Evolutionary conservation across 306 rosid species (phyloP).

Genomic region (Pterocarpus santalinus): DNA sequence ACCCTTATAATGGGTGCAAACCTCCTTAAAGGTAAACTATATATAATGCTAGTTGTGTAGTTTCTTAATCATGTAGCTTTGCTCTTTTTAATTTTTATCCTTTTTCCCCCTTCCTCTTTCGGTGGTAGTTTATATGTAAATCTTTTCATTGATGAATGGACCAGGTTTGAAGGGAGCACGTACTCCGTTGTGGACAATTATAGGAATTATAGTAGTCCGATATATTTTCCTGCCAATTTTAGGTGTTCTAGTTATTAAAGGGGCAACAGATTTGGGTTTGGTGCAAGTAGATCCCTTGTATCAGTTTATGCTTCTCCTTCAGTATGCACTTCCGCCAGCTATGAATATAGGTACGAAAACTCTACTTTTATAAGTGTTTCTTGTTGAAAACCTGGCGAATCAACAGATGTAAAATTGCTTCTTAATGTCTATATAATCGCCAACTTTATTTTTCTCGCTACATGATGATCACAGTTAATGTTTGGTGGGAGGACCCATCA

Average conservation of each 20-base stretch:
- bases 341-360: constrained; percentile 67
- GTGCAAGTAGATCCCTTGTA: constrained; percentile 75
- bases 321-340: constrained; percentile 86
- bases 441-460: background rate
- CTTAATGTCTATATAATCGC: background rate
- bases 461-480: background rate
- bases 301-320: constrained; percentile 82
- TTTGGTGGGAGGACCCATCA: too few species aligned
- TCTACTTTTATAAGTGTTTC: background rate
- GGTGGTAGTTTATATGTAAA: background rate
- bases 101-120: background rate
- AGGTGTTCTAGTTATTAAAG: constrained; percentile 66
- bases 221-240: constrained; percentile 66
- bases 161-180: constrained; percentile 75
- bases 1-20: constrained; percentile 87
- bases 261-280: constrained; percentile 66
- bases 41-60: background rate
- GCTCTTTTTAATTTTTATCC: background rate
- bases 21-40: constrained; percentile 70
- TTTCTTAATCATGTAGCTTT: background rate
- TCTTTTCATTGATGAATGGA: constrained; percentile 30
- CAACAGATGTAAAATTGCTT: background rate
- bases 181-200: constrained; percentile 51
- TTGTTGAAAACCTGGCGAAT: background rate
- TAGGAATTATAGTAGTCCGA: constrained; percentile 66